These are phyloP conservation scores for Jatropha curcas DNA, from an alignment of 345 rosid species.

Conservation along the genomic window DNA sequence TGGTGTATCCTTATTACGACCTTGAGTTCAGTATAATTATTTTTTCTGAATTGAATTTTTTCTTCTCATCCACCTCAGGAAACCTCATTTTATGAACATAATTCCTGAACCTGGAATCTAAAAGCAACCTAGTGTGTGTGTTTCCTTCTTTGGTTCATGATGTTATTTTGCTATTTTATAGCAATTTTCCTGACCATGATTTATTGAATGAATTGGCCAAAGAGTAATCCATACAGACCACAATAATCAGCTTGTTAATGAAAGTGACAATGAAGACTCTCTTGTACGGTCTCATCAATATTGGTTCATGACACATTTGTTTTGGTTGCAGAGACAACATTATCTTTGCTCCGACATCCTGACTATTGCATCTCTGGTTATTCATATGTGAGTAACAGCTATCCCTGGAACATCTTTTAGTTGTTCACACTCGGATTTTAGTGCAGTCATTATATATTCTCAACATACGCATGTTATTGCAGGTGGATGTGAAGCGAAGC, in stretches of 20 bases:
- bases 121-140: not conserved
- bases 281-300: not conserved
- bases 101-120: not conserved
- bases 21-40: not conserved
- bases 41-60: not conserved
- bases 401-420: not conserved
- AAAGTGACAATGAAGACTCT: not conserved
- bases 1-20: not conserved
- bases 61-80: not conserved
- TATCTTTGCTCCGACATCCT: conserved; percentile 91
- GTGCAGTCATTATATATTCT: not conserved
- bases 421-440: not conserved
- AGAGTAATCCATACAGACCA: not conserved
- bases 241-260: not conserved
- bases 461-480: not conserved
- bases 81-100: not conserved
- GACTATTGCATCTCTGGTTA: conserved; percentile 95
- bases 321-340: conserved; percentile 67
- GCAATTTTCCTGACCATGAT: not conserved
- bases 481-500: conserved; percentile 77
- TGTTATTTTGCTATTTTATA: not conserved
- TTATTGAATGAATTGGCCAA: not conserved
- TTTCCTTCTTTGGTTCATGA: not conserved
- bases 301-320: conserved; percentile 2
- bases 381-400: conserved; percentile 66